Evolutionary conservation across 2,329 filamentous ascomycete genomes (phyloP), one percentile per base, ranked within the genome.

Genomic region (Cercospora sp.): DNA sequence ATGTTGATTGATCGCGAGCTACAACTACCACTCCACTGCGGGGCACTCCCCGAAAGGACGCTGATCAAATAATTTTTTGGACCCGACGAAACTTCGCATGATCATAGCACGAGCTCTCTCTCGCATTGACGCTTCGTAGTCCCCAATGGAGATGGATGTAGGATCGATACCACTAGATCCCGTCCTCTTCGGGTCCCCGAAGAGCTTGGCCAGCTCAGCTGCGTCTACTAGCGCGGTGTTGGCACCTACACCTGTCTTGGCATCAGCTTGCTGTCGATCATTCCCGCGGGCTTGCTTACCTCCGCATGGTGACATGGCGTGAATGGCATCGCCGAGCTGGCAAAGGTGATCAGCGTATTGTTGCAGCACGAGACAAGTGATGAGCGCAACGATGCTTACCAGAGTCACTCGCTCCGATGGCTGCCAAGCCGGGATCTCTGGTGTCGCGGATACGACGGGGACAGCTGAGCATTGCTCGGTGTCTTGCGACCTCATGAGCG

Each of bases 221-320:
- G 80, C 79, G 60, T 82, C 80, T 62, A 77, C 74, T 13, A 83
- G 75, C 20, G 82, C 82, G 1, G 82, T 83, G 62, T 83, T 83
- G 1, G 82, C 82, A 16, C 82, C 82, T 60, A 80, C 79, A 0
- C 80, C 82, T 48, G 18, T 23, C 45, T 48, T 48, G 45, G 45
- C 45, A 48, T 48, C 9, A 48, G 45, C 45, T 48, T 13, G 20
- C 20, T 48, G 18, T 48, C 45, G 45, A 48, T 48, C 45, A 18
- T 10, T 20, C 45, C n/a, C 45, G n/a, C 13, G 45, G 45, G n/a
- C 45, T 23, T 48, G n/a, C 45, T 48, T 48, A 48, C 45, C 45
- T n/a, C 82, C 82, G 2, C 80, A 81, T 1, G 82, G 82, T 1
- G 81, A 81, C 81, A 83, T 83, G 1, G 79, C 75, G 72, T 84